A percentile compares a stretch with the other conserved stretches of the same genome.
These are phyloP conservation scores for Alternaria hordeiaustralica DNA, from an alignment of 2,329 filamentous ascomycete genomes.

Conservation along the genomic window DNA sequence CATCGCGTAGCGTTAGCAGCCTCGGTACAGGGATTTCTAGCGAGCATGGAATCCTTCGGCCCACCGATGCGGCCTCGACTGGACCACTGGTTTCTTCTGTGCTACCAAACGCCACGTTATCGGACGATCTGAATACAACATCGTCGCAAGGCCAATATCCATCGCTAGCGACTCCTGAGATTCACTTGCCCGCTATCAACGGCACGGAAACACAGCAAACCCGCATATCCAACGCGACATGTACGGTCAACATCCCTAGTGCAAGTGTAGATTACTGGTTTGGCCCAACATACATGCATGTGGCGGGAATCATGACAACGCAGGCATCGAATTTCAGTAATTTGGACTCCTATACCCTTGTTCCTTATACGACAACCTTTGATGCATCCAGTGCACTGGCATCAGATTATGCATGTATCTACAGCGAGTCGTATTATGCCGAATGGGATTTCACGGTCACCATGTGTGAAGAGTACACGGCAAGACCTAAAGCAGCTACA, in stretches of 20 bases:
- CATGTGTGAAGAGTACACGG: conserved; percentile 31
- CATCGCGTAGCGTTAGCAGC: conserved; percentile 1
- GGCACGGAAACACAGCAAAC: conserved; percentile 7
- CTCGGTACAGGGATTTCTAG: conserved; percentile 4
- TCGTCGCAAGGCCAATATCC: not conserved
- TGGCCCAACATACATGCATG: conserved; percentile 32
- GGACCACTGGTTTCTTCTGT: conserved; percentile 1
- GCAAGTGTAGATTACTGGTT: conserved; percentile 46
- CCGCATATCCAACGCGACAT: conserved; percentile 25
- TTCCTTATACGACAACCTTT: conserved; percentile 34
- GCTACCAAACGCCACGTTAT: conserved; percentile 1
- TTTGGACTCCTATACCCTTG: conserved; percentile 21
- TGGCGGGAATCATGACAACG: conserved; percentile 27
- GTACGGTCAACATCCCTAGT: conserved; percentile 43
- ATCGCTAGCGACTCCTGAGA: not conserved
- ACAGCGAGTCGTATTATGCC: conserved; percentile 26
- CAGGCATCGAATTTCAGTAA: conserved; percentile 26
- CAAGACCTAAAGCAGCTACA: conserved; percentile 39
- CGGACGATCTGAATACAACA: not conserved
- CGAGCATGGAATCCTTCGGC: conserved; percentile 15
- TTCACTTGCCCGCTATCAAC: not conserved
- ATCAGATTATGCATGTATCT: conserved; percentile 30
- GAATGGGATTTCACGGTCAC: conserved; percentile 31
- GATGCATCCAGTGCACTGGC: conserved; percentile 32
- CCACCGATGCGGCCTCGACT: conserved; percentile 11